Evolutionary conservation across 257 asterid genomes (phyloP).

Genomic region (Buddleja alternifolia): DNA sequence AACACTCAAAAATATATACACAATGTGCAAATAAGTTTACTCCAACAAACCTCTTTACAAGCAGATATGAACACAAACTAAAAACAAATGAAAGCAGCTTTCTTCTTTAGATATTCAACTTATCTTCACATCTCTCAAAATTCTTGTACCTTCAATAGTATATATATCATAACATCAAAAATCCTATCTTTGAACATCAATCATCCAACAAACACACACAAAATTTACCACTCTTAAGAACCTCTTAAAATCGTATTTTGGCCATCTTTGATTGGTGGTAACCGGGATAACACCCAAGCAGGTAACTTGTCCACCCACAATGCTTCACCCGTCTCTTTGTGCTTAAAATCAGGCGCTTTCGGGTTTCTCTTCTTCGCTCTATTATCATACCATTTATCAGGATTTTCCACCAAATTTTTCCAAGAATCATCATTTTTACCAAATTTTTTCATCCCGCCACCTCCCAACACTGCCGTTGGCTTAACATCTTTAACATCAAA

Average conservation of each 20-base stretch:
- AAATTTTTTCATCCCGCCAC: slow-evolving; percentile 19
- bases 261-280: slow-evolving; percentile 54
- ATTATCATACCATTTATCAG: slow-evolving; percentile 70
- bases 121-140: slow-evolving; percentile 4
- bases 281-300: slow-evolving; percentile 57
- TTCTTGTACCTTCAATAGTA: slow-evolving; percentile 12
- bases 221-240: slow-evolving; percentile 10
- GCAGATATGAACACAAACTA: slow-evolving; percentile 19
- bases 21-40: slow-evolving; percentile 14
- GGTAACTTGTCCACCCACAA: slow-evolving; percentile 61
- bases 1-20: slow-evolving; percentile 30
- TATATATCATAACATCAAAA: slow-evolving; percentile 24
- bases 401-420: slow-evolving; percentile 69
- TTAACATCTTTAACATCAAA: slow-evolving; percentile 44
- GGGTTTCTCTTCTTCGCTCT: slow-evolving; percentile 45
- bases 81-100: not conserved
- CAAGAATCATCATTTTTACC: slow-evolving; percentile 41
- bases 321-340: slow-evolving; percentile 55
- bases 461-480: slow-evolving; percentile 25
- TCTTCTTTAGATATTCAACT: slow-evolving; percentile 4
- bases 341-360: slow-evolving; percentile 65
- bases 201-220: slow-evolving; percentile 5
- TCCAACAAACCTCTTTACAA: not conserved
- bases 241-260: slow-evolving; percentile 8
- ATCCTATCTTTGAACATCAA: slow-evolving; percentile 13